Evolutionary conservation across 805 yeast species (phyloP).

Genomic region (Lipomyces japonicus): DNA sequence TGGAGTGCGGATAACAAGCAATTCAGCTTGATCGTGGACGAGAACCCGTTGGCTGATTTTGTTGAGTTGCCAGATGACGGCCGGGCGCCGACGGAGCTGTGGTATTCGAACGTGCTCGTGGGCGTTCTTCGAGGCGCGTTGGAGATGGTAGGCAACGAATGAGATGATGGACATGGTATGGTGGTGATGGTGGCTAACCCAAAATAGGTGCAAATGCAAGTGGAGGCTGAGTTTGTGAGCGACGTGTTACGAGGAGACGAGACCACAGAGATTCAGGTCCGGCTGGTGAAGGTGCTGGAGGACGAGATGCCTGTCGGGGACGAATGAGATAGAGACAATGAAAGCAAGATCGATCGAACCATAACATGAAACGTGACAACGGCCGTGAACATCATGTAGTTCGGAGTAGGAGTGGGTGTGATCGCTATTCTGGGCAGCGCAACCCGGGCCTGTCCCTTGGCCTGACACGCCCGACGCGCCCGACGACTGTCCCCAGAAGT

Average conservation of each 20-base stretch:
- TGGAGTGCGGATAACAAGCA: constrained; percentile 75
- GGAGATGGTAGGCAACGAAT: constrained; percentile 58
- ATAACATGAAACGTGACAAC: too few relatives aligned
- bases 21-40: constrained; percentile 68
- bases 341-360: too few relatives aligned
- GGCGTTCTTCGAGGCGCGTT: constrained; percentile 90
- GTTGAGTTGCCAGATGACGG: constrained; percentile 89
- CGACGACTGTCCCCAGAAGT: too few relatives aligned
- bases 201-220: constrained; percentile 71
- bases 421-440: too few relatives aligned
- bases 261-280: constrained; percentile 71
- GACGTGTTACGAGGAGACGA: constrained; percentile 83
- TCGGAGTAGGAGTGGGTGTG: too few relatives aligned
- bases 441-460: too few relatives aligned
- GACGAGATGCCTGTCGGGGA: constrained; percentile 98
- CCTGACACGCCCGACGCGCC: too few relatives aligned
- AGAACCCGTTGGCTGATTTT: constrained; percentile 90
- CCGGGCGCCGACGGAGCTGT: constrained; percentile 62
- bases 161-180: not conserved
- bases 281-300: constrained; percentile 65
- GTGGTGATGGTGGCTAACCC: not conserved
- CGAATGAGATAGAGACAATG: constrained; percentile 58
- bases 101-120: constrained; percentile 89
- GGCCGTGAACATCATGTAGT: too few relatives aligned
- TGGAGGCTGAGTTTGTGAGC: constrained; percentile 72